phyloP scores from a whole-genome alignment of 2,329 filamentous ascomycete genomes.

The Coniochaeta hoffmannii region DNA sequence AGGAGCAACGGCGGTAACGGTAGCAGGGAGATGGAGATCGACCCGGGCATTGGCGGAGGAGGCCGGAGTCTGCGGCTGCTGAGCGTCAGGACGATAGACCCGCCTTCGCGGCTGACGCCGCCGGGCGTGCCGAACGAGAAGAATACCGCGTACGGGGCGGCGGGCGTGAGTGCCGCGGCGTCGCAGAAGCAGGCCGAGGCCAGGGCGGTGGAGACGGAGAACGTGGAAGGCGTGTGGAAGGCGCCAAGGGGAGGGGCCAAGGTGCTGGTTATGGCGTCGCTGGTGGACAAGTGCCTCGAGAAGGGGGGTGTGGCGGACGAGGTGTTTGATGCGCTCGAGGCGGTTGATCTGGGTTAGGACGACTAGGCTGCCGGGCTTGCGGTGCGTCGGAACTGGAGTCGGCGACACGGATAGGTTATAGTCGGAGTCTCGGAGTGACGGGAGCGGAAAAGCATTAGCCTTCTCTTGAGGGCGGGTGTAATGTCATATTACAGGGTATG shows the following conservation, averaged over 20 bases:
- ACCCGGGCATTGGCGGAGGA: conserved; percentile 17
- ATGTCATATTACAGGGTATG: not conserved
- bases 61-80: conserved; percentile 49
- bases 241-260: conserved; percentile 79
- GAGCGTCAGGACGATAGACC: conserved; percentile 66
- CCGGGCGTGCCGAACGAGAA: conserved; percentile 60
- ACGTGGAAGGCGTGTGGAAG: conserved; percentile 72
- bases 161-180: conserved; percentile 15
- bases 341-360: conserved; percentile 56
- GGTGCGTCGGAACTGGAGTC: not conserved
- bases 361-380: not conserved
- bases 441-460: not conserved
- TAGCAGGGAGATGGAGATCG: conserved; percentile 29
- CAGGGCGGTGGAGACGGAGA: conserved; percentile 42
- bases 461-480: not conserved
- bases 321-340: conserved; percentile 73
- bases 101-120: conserved; percentile 64
- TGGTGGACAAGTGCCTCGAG: conserved; percentile 71
- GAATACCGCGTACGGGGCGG: conserved; percentile 45
- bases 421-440: not conserved
- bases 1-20: conserved; percentile 8
- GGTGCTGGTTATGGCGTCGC: conserved; percentile 61
- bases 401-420: conserved; percentile 5
- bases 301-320: conserved; percentile 78
- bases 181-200: conserved; percentile 32